Conservation (phyloP, 1,284 basidiomycete genomes). For the Schizophyllum commune region DNA sequence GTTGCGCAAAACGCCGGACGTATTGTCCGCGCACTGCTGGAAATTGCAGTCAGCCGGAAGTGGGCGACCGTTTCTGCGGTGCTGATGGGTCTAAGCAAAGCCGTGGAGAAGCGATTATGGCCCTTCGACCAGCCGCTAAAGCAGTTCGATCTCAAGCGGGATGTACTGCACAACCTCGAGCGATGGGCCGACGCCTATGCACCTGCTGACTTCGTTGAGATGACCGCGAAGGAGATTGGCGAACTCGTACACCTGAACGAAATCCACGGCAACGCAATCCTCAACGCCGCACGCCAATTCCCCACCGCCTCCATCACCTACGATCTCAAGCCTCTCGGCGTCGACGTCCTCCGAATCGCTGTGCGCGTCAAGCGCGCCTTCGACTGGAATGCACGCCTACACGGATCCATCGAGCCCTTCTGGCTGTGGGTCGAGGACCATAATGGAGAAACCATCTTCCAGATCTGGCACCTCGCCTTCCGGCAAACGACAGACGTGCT, state of each 20-base stretch:
- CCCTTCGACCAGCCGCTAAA: conserved; percentile 90
- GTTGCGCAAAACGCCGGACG: conserved; percentile 92
- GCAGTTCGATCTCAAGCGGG: conserved; percentile 73
- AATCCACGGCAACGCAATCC: conserved; percentile 73
- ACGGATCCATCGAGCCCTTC: conserved; percentile 81
- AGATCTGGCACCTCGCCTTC: conserved; percentile 69
- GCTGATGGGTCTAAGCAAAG: conserved; percentile 90
- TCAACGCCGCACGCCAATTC: conserved; percentile 80
- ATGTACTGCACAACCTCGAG: conserved; percentile 76
- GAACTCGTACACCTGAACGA: conserved; percentile 85
- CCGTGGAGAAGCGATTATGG: conserved; percentile 90
- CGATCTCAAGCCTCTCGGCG: conserved; percentile 73
- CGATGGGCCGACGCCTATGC: conserved; percentile 83
- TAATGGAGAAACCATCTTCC: conserved; percentile 75
- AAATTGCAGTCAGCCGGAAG: conserved; percentile 88
- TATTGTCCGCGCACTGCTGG: conserved; percentile 88
- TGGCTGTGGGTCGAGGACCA: conserved; percentile 96
- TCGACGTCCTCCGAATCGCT: conserved; percentile 77
- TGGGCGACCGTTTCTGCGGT: conserved; percentile 82
- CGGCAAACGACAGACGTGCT: conserved; percentile 54
- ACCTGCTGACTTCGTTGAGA: conserved; percentile 69
- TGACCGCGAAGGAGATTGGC: conserved; percentile 74
- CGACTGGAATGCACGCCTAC: conserved; percentile 77
- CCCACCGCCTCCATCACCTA: conserved; percentile 69
- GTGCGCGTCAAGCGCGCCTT: conserved; percentile 67